Evolutionary conservation across 2,329 filamentous ascomycete genomes (phyloP).

Genomic region (Paraconiothyrium brasiliense): DNA sequence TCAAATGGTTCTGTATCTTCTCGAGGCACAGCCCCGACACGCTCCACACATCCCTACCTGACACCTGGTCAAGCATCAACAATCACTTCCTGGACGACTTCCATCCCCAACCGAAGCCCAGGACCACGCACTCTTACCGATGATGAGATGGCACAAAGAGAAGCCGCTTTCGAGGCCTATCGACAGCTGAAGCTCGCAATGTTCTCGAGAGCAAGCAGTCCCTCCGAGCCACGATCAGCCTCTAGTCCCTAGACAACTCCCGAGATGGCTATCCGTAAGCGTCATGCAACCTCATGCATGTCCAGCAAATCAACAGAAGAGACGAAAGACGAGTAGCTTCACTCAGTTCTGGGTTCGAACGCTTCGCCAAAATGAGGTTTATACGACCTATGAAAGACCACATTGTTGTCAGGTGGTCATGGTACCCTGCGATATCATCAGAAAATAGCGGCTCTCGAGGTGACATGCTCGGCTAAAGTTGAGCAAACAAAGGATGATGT

Average conservation of each 20-base stretch:
- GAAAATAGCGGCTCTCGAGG: neutral
- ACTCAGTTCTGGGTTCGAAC: no score
- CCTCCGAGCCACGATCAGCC: neutral
- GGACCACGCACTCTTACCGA: conserved; percentile 22
- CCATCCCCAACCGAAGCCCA: conserved; percentile 34
- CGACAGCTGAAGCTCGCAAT: conserved; percentile 43
- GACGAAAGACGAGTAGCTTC: no score
- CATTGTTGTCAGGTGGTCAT: neutral
- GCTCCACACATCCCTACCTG: conserved; percentile 39
- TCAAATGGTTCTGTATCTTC: conserved; percentile 33
- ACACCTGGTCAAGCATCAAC: conserved; percentile 37
- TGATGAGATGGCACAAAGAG: conserved; percentile 29
- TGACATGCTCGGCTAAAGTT: neutral
- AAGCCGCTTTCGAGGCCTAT: conserved; percentile 47
- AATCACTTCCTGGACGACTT: conserved; percentile 45
- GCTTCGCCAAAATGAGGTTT: no score
- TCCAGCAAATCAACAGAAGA: no score
- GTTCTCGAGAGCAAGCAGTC: conserved; percentile 46
- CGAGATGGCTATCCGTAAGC: neutral
- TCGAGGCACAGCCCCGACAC: conserved; percentile 23
- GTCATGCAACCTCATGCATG: neutral
- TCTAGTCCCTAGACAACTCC: neutral
- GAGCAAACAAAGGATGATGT: neutral
- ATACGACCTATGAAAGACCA: no score
- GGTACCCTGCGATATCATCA: neutral